These are phyloP conservation scores for Coniella vitis DNA, from an alignment of 2,329 filamentous ascomycete genomes.

Conservation along the genomic window DNA sequence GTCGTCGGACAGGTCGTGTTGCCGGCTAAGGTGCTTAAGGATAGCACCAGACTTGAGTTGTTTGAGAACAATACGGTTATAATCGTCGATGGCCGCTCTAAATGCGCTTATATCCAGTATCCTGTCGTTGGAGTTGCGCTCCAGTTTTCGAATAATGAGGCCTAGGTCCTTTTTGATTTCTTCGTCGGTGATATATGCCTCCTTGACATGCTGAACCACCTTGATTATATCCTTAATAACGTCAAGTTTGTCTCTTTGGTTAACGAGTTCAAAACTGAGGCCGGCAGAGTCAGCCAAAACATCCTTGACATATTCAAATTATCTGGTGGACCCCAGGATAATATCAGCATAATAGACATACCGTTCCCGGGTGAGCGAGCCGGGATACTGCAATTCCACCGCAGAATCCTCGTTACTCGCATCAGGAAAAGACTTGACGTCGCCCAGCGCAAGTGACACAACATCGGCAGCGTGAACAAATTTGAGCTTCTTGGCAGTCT, in stretches of 20 bases:
- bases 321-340: no score
- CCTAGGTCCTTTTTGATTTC: conserved; percentile 58
- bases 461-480: conserved; percentile 56
- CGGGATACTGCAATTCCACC: conserved; percentile 79
- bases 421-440: conserved; percentile 40
- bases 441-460: conserved; percentile 43
- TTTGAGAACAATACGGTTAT: conserved; percentile 64
- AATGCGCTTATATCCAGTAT: conserved; percentile 62
- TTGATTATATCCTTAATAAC: conserved; percentile 67
- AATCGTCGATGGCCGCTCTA: conserved; percentile 63
- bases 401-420: conserved; percentile 45
- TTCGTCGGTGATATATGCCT: conserved; percentile 70
- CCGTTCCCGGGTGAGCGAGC: conserved; percentile 33
- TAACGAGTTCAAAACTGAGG: conserved; percentile 63
- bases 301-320: no score
- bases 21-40: conserved; percentile 60
- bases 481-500: conserved; percentile 36
- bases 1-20: conserved; percentile 62
- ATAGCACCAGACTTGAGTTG: conserved; percentile 67
- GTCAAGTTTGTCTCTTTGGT: conserved; percentile 72
- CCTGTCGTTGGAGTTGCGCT: conserved; percentile 63
- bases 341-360: conserved; percentile 17
- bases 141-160: conserved; percentile 64
- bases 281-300: conserved; percentile 15
- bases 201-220: conserved; percentile 61